Percentiles rank a stretch among this genome's conserved stretches.
Conservation (phyloP, 331 rosid genomes). For the Saraca asoca region DNA sequence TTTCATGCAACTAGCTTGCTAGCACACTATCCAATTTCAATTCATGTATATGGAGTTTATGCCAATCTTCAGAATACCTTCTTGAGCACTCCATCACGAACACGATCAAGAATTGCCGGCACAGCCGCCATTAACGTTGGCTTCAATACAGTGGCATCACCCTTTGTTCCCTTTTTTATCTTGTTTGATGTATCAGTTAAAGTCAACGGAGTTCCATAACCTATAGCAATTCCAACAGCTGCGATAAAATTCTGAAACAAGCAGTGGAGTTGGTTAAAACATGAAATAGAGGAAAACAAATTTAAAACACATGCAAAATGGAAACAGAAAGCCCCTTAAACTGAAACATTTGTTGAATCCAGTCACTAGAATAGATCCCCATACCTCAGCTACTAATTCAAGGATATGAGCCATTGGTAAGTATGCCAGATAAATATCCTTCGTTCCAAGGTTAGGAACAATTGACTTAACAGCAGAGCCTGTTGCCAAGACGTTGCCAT, state of each 20-base stretch:
- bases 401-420: slow-evolving; percentile 98
- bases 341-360: slow-evolving; percentile 30
- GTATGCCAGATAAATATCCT: slow-evolving; percentile 83
- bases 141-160: slow-evolving; percentile 70
- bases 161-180: slow-evolving; percentile 80
- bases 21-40: neutral
- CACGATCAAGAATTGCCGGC: slow-evolving; percentile 98
- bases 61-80: slow-evolving; percentile 61
- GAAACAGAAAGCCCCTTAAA: slow-evolving; percentile 20
- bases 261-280: slow-evolving; percentile 40
- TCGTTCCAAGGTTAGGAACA: slow-evolving; percentile 74
- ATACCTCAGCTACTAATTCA: slow-evolving; percentile 95
- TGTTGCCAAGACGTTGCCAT: slow-evolving; percentile 84
- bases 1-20: slow-evolving; percentile 17
- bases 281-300: slow-evolving; percentile 21
- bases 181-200: slow-evolving; percentile 93
- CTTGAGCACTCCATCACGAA: slow-evolving; percentile 88
- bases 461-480: slow-evolving; percentile 82
- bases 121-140: slow-evolving; percentile 94
- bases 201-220: slow-evolving; percentile 93
- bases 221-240: slow-evolving; percentile 86
- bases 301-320: neutral
- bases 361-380: slow-evolving; percentile 34
- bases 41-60: slow-evolving; percentile 4
- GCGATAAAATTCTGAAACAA: slow-evolving; percentile 69